Conservation (phyloP, 805 yeast species). For the Dipodascopsis uninucleata region DNA sequence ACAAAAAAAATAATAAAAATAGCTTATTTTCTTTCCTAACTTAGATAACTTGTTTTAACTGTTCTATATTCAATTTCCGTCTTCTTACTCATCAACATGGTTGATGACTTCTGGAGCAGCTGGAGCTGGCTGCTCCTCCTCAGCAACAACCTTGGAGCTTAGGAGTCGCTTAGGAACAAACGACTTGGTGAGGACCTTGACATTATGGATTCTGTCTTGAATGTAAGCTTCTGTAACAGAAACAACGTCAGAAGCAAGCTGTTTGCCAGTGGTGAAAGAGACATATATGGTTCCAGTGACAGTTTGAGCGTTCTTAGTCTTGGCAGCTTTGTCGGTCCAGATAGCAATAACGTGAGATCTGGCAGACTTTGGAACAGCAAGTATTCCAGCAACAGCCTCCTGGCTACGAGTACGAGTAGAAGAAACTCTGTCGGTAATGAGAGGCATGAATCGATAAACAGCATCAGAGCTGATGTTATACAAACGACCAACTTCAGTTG, state of each 20-base stretch:
- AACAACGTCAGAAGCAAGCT: slow-evolving; percentile 14
- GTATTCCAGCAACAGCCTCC: slow-evolving; percentile 17
- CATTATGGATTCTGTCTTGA: slow-evolving; percentile 9
- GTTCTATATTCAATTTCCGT: no score
- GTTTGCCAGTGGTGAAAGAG: slow-evolving; percentile 22
- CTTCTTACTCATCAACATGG: slow-evolving; percentile 1
- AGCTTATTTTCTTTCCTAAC: no score
- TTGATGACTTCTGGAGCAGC: slow-evolving; percentile 1
- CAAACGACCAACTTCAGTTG: slow-evolving; percentile 23
- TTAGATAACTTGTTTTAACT: no score
- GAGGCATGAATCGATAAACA: slow-evolving; percentile 18
- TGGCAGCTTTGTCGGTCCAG: slow-evolving; percentile 22
- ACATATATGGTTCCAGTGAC: slow-evolving; percentile 17
- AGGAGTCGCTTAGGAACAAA: slow-evolving; percentile 1
- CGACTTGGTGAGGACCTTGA: slow-evolving; percentile 9
- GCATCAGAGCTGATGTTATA: slow-evolving; percentile 19
- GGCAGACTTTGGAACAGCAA: slow-evolving; percentile 20
- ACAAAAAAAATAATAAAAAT: no score
- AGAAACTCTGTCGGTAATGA: slow-evolving; percentile 19
- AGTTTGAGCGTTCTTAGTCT: slow-evolving; percentile 15
- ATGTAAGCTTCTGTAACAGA: slow-evolving; percentile 18
- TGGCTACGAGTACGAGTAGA: slow-evolving; percentile 13
- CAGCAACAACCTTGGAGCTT: slow-evolving; percentile 6
- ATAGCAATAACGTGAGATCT: slow-evolving; percentile 21
- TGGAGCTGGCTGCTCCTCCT: slow-evolving; percentile 2